phyloP scores from a whole-genome alignment of 2,329 filamentous ascomycete species.

The Ophiostoma triangulosporum region DNA sequence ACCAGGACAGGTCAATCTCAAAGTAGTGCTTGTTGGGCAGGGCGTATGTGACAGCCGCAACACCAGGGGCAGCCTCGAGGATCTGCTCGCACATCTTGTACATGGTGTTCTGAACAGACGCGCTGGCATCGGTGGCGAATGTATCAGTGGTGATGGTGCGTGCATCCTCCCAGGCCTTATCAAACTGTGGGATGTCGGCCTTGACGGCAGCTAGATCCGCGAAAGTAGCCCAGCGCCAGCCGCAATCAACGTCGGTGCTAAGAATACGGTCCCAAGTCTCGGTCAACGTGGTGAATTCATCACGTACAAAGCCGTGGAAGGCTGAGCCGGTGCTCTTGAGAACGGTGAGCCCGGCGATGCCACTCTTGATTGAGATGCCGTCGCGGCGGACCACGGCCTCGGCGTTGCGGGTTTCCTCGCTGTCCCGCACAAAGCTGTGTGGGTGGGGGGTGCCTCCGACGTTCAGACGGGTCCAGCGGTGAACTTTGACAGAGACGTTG shows the following conservation, averaged over 20 bases:
- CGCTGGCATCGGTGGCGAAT: conserved; percentile 81
- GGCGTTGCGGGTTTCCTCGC: conserved; percentile 74
- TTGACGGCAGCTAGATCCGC: conserved; percentile 52
- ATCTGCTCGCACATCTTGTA: conserved; percentile 96
- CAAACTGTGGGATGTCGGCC: conserved; percentile 51
- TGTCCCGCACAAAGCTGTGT: conserved; percentile 86
- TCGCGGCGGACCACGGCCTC: conserved; percentile 56
- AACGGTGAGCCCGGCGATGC: conserved; percentile 70
- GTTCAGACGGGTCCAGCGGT: conserved; percentile 83
- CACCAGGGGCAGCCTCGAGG: conserved; percentile 56
- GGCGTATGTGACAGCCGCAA: conserved; percentile 63
- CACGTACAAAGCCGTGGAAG: conserved; percentile 86
- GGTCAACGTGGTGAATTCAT: conserved; percentile 81
- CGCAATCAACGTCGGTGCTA: conserved; percentile 79
- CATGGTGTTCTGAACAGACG: conserved; percentile 94
- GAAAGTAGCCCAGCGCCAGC: conserved; percentile 76
- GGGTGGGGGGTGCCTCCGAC: conserved; percentile 84
- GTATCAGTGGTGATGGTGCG: conserved; percentile 76
- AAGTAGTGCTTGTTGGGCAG: conserved; percentile 99
- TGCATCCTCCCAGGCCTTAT: conserved; percentile 65
- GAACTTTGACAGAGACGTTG: conserved; percentile 67
- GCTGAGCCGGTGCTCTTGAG: conserved; percentile 94
- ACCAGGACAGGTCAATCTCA: conserved; percentile 93
- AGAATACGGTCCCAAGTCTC: conserved; percentile 94
- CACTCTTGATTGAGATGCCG: conserved; percentile 63